A percentile compares a stretch with the other conserved stretches of the same genome.
phyloP scores from a whole-genome alignment of 805 yeast genomes.

The Wickerhamomyces sydowiorum region DNA sequence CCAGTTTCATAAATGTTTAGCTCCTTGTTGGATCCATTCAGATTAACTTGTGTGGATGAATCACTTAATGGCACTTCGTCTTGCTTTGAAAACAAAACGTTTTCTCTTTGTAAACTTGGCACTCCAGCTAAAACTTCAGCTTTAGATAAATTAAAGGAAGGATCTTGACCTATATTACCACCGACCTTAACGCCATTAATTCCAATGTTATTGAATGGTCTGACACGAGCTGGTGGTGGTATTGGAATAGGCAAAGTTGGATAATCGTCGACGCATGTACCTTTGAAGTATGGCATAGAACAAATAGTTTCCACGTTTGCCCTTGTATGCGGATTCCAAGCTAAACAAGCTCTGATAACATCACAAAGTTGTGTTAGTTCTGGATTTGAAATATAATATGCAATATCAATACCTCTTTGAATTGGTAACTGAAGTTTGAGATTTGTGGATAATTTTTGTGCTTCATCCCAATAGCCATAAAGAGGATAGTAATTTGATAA shows the following conservation, averaged over 20 bases:
- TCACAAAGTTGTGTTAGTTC: slow-evolving; percentile 32
- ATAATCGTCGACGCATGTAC: slow-evolving; percentile 29
- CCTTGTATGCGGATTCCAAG: slow-evolving; percentile 74
- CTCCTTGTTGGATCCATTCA: no score
- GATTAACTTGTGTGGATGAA: no score
- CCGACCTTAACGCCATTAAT: no score
- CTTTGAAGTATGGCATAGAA: slow-evolving; percentile 47
- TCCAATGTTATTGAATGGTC: background rate
- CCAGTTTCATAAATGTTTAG: no score
- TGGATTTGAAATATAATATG: slow-evolving; percentile 38
- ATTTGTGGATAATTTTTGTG: slow-evolving; percentile 41
- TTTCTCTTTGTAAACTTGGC: background rate
- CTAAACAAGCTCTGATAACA: slow-evolving; percentile 41
- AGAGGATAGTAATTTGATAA: slow-evolving; percentile 33
- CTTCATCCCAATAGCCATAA: slow-evolving; percentile 76
- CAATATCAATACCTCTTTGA: slow-evolving; percentile 43
- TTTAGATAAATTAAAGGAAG: background rate
- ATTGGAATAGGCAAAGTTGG: background rate
- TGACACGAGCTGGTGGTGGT: background rate
- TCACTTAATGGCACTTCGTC: no score
- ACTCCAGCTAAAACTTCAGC: background rate
- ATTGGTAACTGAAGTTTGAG: slow-evolving; percentile 55
- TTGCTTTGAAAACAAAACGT: background rate
- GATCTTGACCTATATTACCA: no score
- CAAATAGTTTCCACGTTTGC: slow-evolving; percentile 45